Evolutionary conservation across 768 basidiomycete genomes (phyloP), one percentile per base, ranked within the genome.

Genomic region (Boletellus ananiceps): DNA sequence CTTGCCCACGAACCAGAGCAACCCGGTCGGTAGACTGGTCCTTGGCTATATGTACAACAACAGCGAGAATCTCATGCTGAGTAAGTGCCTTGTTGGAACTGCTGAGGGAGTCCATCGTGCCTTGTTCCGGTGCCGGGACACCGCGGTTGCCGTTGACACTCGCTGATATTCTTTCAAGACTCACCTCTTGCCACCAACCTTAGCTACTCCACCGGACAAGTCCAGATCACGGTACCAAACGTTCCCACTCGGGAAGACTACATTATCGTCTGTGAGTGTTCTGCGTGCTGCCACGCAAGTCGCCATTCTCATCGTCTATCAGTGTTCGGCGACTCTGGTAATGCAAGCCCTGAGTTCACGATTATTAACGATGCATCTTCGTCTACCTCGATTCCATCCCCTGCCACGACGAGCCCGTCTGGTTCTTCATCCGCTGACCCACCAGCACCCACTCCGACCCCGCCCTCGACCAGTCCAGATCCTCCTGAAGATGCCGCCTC

Each of bases 291-390:
- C 32, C 23, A 16, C 11, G 19, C 23, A 8, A 23, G 16, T 2
- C 12, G 0, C 29, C 18, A 29, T 51, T 3, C 25, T 57, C 21
- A 59, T 4, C 38, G 15, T 14, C 42, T 32, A 25, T 8, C 39
- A 71, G 70, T 72, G 40, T 66, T 72, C 6, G 71, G 71, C 8
- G 73, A 72, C 49, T 74, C 73, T 37, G 71, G 71, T 35, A 72
- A 72, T 34, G 64, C 71, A 8, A 72, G 71, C 42, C 72, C 69
- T 14, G 19, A 64, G 41, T 74, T 72, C 34, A 71, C 71, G 49
- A 72, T 72, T 36, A 66, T 78, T 55, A 78, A 95, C 33, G 90
- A 90, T 56, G 63, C 68, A 23, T 71, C 77, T 49, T 76, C 74
- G 37, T 68, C 64, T 8, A 40, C 58, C 16, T 35, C 59, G 23